Conservation (phyloP, 441 rosid genomes). For the Populus tomentosa region DNA sequence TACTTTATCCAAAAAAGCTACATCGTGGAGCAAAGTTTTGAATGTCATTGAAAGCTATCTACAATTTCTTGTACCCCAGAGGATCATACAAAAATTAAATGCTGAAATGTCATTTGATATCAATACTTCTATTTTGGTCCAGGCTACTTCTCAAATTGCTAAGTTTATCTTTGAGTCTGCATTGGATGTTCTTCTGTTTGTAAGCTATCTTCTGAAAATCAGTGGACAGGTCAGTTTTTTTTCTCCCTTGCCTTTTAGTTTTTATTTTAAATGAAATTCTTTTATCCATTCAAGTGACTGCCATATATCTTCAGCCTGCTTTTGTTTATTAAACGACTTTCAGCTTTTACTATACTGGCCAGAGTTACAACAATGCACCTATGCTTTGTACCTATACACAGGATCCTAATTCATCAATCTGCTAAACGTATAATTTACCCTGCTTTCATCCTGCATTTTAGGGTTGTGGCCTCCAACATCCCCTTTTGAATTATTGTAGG, state of each 20-base stretch:
- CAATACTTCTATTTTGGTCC: constrained; percentile 55
- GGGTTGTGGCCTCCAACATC: too few relatives aligned
- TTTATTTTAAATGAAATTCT: neutral
- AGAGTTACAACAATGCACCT: neutral
- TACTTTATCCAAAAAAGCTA: constrained; percentile 57
- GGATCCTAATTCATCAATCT: neutral
- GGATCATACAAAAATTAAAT: constrained; percentile 44
- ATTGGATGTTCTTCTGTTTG: constrained; percentile 66
- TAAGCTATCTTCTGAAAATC: constrained; percentile 70
- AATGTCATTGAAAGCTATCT: constrained; percentile 62
- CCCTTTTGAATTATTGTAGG: too few relatives aligned
- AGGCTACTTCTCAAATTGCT: constrained; percentile 81
- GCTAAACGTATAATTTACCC: neutral
- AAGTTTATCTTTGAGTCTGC: constrained; percentile 91
- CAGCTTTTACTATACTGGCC: neutral
- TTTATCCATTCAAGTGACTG: neutral
- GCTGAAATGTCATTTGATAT: constrained; percentile 45
- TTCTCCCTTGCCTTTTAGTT: neutral
- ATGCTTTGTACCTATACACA: neutral
- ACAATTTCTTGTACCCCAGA: constrained; percentile 76
- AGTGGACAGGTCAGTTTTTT: constrained; percentile 70
- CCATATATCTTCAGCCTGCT: neutral
- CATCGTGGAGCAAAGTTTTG: constrained; percentile 74
- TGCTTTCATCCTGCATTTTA: neutral
- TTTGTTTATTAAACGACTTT: neutral